Percentiles rank a stretch among this genome's conserved stretches.
Conservation (phyloP, 192 early-diverging fungal genomes). For the Allomyces macrogynus region DNA sequence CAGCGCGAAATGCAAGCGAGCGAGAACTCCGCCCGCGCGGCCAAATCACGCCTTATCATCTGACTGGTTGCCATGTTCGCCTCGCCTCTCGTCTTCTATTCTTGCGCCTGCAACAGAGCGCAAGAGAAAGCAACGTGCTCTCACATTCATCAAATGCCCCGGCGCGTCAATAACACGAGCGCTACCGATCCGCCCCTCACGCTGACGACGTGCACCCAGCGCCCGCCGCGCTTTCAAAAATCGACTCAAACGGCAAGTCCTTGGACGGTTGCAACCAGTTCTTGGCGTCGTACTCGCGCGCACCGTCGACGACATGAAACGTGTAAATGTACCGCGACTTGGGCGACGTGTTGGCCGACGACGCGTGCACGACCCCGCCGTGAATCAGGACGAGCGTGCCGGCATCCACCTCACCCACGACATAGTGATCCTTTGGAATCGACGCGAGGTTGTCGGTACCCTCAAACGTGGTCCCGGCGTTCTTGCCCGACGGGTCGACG, state of each 20-base stretch:
- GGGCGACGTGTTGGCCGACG: slow-evolving; percentile 50
- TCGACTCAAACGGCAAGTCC: not conserved
- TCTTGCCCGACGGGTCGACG: slow-evolving; percentile 33
- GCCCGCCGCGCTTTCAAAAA: not conserved
- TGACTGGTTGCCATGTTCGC: too few relatives aligned
- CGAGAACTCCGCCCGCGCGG: too few relatives aligned
- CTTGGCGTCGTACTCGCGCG: slow-evolving; percentile 38
- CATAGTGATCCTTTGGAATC: slow-evolving; percentile 32
- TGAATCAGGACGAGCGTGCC: slow-evolving; percentile 77
- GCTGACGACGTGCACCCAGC: too few relatives aligned
- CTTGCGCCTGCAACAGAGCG: too few relatives aligned
- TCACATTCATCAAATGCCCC: too few relatives aligned
- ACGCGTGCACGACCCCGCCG: slow-evolving; percentile 66
- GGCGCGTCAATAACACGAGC: too few relatives aligned
- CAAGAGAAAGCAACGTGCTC: too few relatives aligned
- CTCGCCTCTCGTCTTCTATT: too few relatives aligned
- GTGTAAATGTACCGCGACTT: slow-evolving; percentile 82
- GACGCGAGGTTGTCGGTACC: slow-evolving; percentile 19
- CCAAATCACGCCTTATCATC: too few relatives aligned
- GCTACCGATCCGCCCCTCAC: too few relatives aligned
- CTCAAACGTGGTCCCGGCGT: slow-evolving; percentile 35
- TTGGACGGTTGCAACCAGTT: slow-evolving; percentile 43
- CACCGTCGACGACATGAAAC: slow-evolving; percentile 79
- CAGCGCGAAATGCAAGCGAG: too few relatives aligned
- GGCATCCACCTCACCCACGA: slow-evolving; percentile 24